Base-by-base conservation (phyloP, 2,329 filamentous ascomycete genomes). In the Periconia sp. region DNA sequence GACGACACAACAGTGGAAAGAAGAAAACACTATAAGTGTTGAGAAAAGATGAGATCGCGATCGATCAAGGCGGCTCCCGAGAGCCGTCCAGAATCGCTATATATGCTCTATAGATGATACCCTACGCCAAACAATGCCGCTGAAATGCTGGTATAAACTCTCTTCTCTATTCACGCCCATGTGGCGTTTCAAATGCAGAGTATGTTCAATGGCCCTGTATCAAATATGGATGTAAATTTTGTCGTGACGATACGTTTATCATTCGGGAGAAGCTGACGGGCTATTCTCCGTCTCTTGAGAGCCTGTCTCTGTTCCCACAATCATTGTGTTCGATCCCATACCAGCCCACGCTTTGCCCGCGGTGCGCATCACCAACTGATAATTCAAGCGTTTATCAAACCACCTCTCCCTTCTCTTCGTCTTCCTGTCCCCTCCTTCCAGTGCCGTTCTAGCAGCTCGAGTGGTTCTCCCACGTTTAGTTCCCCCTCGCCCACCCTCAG, bases 351-450 rank as follows among this genome's bases (percentile, higher is more conserved):
- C 55, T 33, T 57, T 57, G 2, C 78, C 77, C 1, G 69, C 77
- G 7, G 91, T 93, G n/a, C 75, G 77, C 74, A 91, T 79, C 2
- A 93, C 85, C 19, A 82, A 74, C 1, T 77, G 70, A 3, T 85
- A 77, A 62, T 89, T 86, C 10, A 90, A 70, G 11, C 79, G 77
- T 2, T 81, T 77, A 0, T 81, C 78, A 65, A 95, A 93, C 80
- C 91, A 94, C 54, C 81, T 82, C 55, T 93, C 89, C 46, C 84
- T 80, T 41, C 90, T 81, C 8, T 86, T 90, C 2, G 77, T 84
- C 30, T 81, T 80, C 56, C 91, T 83, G 50, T 83, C 79, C 1
- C 89, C 87, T 14, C 90, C 90, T 69, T 94, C 91, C 0, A 92
- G 76, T 0, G 91, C 91, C 35, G 89, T 90, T 50, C 88, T 82